phyloP scores from a whole-genome alignment of 1,139 yeast species.

The Magnusiomyces magnusii region DNA sequence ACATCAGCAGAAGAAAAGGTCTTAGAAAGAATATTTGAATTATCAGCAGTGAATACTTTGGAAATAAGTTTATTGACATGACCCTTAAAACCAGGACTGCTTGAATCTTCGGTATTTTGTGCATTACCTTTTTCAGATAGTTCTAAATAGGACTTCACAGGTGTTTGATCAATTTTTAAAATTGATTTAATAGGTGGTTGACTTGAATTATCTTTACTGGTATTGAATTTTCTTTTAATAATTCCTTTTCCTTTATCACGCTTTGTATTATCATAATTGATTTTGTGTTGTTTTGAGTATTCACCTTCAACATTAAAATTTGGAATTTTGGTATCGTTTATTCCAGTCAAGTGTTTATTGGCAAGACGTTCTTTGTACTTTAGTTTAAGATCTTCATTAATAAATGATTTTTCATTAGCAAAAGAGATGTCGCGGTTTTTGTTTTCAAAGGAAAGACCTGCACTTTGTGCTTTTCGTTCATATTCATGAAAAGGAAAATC shows the following conservation, averaged over 20 bases:
- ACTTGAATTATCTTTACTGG: no score
- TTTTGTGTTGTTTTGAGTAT: neutral
- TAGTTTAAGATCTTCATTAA: no score
- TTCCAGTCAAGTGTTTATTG: no score
- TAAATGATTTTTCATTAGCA: no score
- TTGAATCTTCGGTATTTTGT: neutral
- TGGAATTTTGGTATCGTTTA: neutral
- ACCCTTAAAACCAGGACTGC: neutral
- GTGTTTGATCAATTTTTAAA: neutral
- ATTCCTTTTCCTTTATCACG: neutral
- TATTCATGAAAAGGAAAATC: no score
- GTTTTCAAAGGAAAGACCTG: no score
- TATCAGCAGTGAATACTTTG: neutral
- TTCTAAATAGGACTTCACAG: neutral
- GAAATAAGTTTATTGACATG: neutral
- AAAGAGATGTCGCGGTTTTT: no score
- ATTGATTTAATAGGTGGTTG: no score
- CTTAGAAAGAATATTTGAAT: neutral
- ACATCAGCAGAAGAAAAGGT: neutral
- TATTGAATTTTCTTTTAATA: neutral
- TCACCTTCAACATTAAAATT: no score
- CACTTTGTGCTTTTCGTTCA: no score
- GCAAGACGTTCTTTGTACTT: no score
- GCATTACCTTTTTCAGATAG: neutral
- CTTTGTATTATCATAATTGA: neutral